Conservation (phyloP, 352 stramenopile genomes). For the Phytophthora hibernalis region DNA sequence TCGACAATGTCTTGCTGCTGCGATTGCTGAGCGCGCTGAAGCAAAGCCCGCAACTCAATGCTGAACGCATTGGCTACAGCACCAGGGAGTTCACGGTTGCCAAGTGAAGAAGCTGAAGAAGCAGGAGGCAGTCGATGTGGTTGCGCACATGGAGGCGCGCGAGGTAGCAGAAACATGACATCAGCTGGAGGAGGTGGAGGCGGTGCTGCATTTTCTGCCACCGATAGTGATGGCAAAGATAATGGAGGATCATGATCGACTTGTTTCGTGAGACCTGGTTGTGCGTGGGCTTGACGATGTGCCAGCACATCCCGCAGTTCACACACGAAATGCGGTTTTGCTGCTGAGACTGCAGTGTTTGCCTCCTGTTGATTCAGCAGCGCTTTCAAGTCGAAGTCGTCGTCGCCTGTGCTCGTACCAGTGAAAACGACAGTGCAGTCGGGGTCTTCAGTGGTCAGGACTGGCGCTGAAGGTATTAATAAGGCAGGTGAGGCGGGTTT, state of each 20-base stretch:
- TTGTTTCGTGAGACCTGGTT: constrained; percentile 45
- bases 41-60: constrained; percentile 27
- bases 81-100: background rate
- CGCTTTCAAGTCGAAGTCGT: constrained; percentile 63
- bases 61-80: constrained; percentile 15
- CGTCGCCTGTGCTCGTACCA: constrained; percentile 75
- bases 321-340: constrained; percentile 48
- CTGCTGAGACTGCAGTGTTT: constrained; percentile 8
- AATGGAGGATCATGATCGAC: constrained; percentile 44
- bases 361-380: constrained; percentile 47
- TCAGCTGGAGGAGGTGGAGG: constrained; percentile 9
- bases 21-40: constrained; percentile 20
- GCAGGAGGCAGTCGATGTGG: constrained; percentile 6
- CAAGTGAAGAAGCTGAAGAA: background rate
- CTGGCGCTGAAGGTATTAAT: background rate
- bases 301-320: constrained; percentile 68
- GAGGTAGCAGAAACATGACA: constrained; percentile 29
- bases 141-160: constrained; percentile 15
- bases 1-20: constrained; percentile 14
- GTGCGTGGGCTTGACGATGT: constrained; percentile 40
- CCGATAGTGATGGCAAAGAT: background rate
- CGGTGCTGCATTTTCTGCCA: background rate
- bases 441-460: constrained; percentile 20
- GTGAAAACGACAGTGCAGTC: constrained; percentile 68
- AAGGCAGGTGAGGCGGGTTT: background rate